Evolutionary conservation across 805 yeast species (phyloP), one percentile per base, ranked within the genome.

Genomic region (Debaryomyces prosopidis): DNA sequence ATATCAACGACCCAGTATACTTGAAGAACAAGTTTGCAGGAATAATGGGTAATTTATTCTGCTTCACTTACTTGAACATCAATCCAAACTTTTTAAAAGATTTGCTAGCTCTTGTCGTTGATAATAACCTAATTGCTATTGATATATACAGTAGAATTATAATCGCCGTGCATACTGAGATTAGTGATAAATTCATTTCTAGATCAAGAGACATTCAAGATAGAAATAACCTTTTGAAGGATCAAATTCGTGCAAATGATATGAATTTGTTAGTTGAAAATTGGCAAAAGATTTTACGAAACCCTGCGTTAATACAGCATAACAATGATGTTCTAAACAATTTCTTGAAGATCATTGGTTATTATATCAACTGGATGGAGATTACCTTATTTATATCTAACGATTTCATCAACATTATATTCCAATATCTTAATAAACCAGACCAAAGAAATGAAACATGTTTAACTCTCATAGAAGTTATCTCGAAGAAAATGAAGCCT

Each of bases 281-380:
- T 12, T 90, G 97, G 97, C 77, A 77, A 55, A 70, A 75, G 39
- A 76, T 85, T 16, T 66, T 87, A 47, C 58, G 59, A 10, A 66
- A 62, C 56, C 26, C 54, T 45, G 41, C 23, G 16, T 20, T 28
- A 14, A 30, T 38, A 14, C 35, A 54, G 54, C 45, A 44, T 32
- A 49, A 57, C 9, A 55, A 53, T 5, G 81, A 80, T 47, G 75
- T 86, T 49, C 54, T 87, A 57, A 81, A 77, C 50, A 77, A 78
- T 48, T 69, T 82, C 5, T 73, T 89, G 40, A 73, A 74, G 42
- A 82, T 82, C 44, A 80, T 94, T 45, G 97, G 97, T 9, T 81
- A 82, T 10, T 94, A 87, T 77, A 87, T 90, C 18, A 84, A 91
- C 18, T 94, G 99, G 99, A 89, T 91, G 62, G 95, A 89, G 61